Evolutionary conservation across 495 filamentous ascomycete genomes (phyloP), one percentile per base, ranked within the genome.

Genomic region (Parathielavia hyrcaniae): DNA sequence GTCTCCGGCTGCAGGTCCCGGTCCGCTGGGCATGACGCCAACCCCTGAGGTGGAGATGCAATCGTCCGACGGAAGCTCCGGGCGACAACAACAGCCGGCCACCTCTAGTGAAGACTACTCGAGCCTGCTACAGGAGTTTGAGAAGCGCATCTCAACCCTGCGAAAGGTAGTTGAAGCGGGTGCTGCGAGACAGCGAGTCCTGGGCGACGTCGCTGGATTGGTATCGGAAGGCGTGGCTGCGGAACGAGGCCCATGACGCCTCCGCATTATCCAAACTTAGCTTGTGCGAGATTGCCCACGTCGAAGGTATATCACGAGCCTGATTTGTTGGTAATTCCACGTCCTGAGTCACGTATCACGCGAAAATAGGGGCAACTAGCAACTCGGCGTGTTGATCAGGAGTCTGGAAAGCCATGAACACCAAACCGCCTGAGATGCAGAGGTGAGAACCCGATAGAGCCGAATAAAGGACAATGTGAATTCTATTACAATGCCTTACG

Each of bases 91-190:
- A 19, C 32, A 11, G 19, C 13, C 17, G 43, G 32, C 48, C 17
- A 14, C 47, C 2, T 50, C 30, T 8, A 26, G 19, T n/a, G 67
- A 77, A 17, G 73, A 77, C 44, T 77, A 79, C 61, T 71, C 79
- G 35, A 77, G 75, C 35, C 75, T 90, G 72, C 74, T 87, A 59
- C 81, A 83, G 50, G 79, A 84, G 39, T 91, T 90, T 71, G 81
- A 86, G 57, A 82, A 78, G 60, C 75, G 85, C 61, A 83, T 90
- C 80, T 70, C 58, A 4, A 67, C 76, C 19, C 59, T 83, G 50
- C 67, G 76, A 55, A 73, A 71, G 60, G 73, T 83, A 5, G 73
- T 81, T 14, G 75, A 73, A 22, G 72, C 69, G 11, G 69, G 73
- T 17, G 73, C 73, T 36, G 75, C 71, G 36, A 66, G 70, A 22